Conservation (phyloP, 306 rosid species). For the Adenanthera pavonina region DNA sequence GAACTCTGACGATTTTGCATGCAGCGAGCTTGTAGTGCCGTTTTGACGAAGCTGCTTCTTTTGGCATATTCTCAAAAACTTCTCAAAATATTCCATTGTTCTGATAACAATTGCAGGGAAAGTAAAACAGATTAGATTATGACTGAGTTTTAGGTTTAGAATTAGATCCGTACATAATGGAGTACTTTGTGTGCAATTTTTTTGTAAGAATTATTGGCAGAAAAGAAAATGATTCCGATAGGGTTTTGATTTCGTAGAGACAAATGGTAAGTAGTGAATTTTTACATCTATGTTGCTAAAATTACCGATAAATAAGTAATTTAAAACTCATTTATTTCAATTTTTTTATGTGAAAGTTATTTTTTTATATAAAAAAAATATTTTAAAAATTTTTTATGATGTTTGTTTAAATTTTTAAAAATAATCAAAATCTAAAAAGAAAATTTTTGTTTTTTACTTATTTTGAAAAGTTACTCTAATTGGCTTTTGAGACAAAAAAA, state of each 20-base stretch:
- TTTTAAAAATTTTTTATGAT: too few relatives aligned
- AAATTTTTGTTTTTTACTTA: too few relatives aligned
- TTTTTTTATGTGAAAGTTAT: too few relatives aligned
- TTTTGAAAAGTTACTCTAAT: too few relatives aligned
- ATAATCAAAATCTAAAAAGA: too few relatives aligned
- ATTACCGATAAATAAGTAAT: too few relatives aligned
- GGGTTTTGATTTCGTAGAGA: background rate
- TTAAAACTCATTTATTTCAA: too few relatives aligned
- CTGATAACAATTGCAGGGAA: background rate
- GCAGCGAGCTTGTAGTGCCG: slow-evolving; percentile 67
- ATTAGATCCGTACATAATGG: background rate
- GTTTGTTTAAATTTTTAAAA: too few relatives aligned
- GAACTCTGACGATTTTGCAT: slow-evolving; percentile 77
- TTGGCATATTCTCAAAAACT: slow-evolving; percentile 42
- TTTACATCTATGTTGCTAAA: background rate
- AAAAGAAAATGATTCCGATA: background rate
- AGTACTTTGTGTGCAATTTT: background rate
- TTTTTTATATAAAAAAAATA: too few relatives aligned
- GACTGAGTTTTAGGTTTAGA: slow-evolving; percentile 34
- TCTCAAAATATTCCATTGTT: background rate
- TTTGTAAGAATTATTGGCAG: slow-evolving; percentile 51
- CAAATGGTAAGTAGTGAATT: background rate
- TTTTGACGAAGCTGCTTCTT: slow-evolving; percentile 38
- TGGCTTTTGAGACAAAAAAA: too few relatives aligned
- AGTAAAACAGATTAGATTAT: background rate